phyloP scores from a whole-genome alignment of 2,329 filamentous ascomycete genomes.

The Ophiostoma australiae region DNA sequence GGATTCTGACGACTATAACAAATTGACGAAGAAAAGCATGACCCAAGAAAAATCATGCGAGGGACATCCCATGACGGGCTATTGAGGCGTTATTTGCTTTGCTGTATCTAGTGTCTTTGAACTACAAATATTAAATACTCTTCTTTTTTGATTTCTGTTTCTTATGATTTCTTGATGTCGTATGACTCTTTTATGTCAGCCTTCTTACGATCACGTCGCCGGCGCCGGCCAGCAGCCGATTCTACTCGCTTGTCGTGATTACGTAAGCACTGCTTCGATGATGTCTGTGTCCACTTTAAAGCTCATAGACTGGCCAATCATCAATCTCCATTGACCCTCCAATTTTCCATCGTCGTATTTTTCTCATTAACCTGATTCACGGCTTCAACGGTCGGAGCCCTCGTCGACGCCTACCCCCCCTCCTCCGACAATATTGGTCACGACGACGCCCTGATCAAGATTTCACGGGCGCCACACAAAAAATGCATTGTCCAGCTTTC shows the following conservation, averaged over 20 bases:
- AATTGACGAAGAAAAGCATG: background rate
- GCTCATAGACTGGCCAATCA: background rate
- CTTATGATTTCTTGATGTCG: background rate
- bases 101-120: background rate
- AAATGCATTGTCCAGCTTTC: conserved; percentile 28
- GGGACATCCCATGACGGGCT: background rate
- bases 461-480: background rate
- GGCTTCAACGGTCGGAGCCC: background rate
- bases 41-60: background rate
- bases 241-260: background rate
- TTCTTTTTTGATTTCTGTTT: background rate
- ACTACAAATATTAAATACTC: conserved; percentile 12
- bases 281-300: background rate
- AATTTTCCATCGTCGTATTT: conserved; percentile 22
- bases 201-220: background rate
- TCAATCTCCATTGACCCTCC: background rate
- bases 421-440: background rate
- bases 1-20: background rate
- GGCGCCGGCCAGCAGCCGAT: too few species aligned
- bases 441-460: background rate
- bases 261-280: background rate
- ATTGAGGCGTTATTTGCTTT: background rate
- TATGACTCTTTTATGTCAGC: background rate
- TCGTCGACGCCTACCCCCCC: background rate
- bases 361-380: conserved; percentile 7